phyloP scores from a whole-genome alignment of 306 rosid species.

The Citrullus mucosospermus region DNA sequence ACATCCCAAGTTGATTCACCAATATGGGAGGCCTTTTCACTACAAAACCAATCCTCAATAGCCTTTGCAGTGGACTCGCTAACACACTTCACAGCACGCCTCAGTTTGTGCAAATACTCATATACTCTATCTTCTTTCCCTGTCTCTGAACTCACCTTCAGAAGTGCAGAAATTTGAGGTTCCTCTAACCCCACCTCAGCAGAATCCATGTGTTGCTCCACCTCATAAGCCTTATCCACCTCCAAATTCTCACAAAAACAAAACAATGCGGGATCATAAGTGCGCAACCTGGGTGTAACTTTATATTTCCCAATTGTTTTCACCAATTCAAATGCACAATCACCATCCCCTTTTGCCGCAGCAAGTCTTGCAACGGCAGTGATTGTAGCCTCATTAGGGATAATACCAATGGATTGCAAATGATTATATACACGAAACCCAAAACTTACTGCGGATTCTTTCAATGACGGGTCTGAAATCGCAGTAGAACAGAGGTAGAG shows the following conservation, averaged over 20 bases:
- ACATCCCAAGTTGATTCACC: conserved; percentile 31
- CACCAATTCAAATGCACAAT: conserved; percentile 44
- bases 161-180: conserved; percentile 47
- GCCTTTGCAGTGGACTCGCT: conserved; percentile 32
- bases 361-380: conserved; percentile 65
- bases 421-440: conserved; percentile 60
- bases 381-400: conserved; percentile 73
- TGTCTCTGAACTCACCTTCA: conserved; percentile 41
- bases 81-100: conserved; percentile 46
- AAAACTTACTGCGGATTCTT: conserved; percentile 23
- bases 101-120: conserved; percentile 61
- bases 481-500: conserved; percentile 73
- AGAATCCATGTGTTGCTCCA: conserved; percentile 49
- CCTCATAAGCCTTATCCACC: conserved; percentile 65
- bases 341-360: conserved; percentile 53
- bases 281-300: conserved; percentile 46
- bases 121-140: conserved; percentile 56
- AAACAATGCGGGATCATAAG: conserved; percentile 58
- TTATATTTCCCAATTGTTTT: conserved; percentile 30
- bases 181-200: conserved; percentile 50
- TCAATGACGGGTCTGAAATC: conserved; percentile 34
- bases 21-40: conserved; percentile 29
- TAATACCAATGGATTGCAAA: conserved; percentile 24
- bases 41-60: conserved; percentile 67
- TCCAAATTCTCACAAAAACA: conserved; percentile 48